Percentiles rank a stretch among this genome's conserved stretches.
phyloP scores from a whole-genome alignment of 805 yeast genomes.

The Wickerhamiella brachini region DNA sequence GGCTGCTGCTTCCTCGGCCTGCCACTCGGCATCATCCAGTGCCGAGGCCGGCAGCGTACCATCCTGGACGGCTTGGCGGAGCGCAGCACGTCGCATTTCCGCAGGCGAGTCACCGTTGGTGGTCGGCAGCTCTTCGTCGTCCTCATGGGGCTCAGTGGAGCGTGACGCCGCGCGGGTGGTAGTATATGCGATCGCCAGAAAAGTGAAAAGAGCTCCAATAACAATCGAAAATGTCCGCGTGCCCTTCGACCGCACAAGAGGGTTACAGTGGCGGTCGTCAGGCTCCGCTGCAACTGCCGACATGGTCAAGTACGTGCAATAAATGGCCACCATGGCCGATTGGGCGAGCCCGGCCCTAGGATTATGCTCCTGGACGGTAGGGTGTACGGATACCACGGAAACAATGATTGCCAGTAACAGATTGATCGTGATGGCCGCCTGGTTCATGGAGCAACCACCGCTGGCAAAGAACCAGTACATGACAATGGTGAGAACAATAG shows the following conservation, averaged over 20 bases:
- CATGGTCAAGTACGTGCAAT: constrained; percentile 81
- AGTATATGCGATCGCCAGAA: constrained; percentile 90
- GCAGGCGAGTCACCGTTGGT: constrained; percentile 35
- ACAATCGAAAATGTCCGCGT: constrained; percentile 81
- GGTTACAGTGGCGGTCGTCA: constrained; percentile 85
- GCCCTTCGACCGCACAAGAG: constrained; percentile 75
- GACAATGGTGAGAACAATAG: constrained; percentile 55
- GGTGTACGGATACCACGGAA: constrained; percentile 61
- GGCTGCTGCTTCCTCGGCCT: constrained; percentile 5
- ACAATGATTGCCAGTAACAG: constrained; percentile 48
- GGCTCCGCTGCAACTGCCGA: constrained; percentile 95
- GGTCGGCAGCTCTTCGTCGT: constrained; percentile 31
- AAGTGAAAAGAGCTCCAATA: constrained; percentile 85
- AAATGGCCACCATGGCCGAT: constrained; percentile 86
- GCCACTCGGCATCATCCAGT: constrained; percentile 53
- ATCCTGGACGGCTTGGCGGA: constrained; percentile 87
- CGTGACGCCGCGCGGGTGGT: constrained; percentile 86
- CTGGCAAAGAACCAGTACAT: constrained; percentile 79
- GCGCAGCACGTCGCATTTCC: constrained; percentile 75
- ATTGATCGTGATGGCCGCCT: constrained; percentile 71
- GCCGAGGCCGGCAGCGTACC: constrained; percentile 94
- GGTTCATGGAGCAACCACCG: constrained; percentile 75
- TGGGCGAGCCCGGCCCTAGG: constrained; percentile 96
- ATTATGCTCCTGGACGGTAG: constrained; percentile 77
- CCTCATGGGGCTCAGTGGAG: constrained; percentile 32